These are phyloP conservation scores for Candida ficus DNA, from an alignment of 805 yeast genomes.

Conservation along the genomic window DNA sequence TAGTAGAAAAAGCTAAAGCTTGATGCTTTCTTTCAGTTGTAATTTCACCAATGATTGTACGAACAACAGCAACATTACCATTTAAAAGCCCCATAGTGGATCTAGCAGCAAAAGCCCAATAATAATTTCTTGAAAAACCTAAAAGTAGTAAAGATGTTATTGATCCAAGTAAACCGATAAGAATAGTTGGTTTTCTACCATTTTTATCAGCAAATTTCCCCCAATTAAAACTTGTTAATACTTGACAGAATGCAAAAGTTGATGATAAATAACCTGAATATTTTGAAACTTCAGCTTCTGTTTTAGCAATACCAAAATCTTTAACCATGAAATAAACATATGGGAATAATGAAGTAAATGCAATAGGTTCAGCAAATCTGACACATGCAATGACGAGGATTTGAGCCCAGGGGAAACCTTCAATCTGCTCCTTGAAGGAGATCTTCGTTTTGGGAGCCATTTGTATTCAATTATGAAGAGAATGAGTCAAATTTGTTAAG, in stretches of 20 bases:
- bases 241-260: constrained; percentile 57
- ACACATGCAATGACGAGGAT: constrained; percentile 36
- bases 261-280: constrained; percentile 61
- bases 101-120: constrained; percentile 49
- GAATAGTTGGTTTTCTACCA: constrained; percentile 52
- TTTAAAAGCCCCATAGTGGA: constrained; percentile 51
- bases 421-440: constrained; percentile 46
- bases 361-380: constrained; percentile 56
- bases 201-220: constrained; percentile 47
- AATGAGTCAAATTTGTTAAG: too few relatives aligned
- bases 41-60: constrained; percentile 59
- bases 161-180: constrained; percentile 50
- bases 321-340: constrained; percentile 60
- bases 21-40: constrained; percentile 54
- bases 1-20: constrained; percentile 55
- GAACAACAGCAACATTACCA: constrained; percentile 60
- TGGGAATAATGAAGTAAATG: constrained; percentile 61
- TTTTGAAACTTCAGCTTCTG: constrained; percentile 48
- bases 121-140: constrained; percentile 50
- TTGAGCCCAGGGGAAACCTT: constrained; percentile 54
- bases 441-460: constrained; percentile 10
- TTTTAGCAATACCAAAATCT: constrained; percentile 46
- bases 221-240: constrained; percentile 55
- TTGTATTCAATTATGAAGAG: neutral
- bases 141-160: constrained; percentile 41